Conservation (phyloP, 306 rosid genomes). For the Rosa chinensis region DNA sequence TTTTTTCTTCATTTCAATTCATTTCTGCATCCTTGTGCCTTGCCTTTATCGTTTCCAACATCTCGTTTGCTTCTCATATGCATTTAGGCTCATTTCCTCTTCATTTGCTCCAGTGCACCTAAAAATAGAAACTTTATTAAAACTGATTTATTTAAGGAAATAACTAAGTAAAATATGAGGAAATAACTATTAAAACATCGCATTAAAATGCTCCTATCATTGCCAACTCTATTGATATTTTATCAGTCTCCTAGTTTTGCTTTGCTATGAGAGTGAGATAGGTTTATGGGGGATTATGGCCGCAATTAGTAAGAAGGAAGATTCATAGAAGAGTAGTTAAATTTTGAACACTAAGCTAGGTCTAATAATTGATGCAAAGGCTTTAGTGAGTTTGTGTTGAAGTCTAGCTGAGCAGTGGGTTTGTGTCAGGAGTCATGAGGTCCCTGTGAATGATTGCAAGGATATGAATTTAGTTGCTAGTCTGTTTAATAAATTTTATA, state of each 20-base stretch:
- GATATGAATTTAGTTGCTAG: neutral
- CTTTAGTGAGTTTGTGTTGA: neutral
- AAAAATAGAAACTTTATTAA: no score
- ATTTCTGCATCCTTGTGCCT: no score
- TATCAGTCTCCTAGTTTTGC: neutral
- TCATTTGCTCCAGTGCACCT: no score
- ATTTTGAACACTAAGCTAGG: neutral
- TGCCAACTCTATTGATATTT: neutral
- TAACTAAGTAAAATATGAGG: no score
- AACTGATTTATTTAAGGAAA: no score
- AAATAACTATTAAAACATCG: no score
- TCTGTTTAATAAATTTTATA: no score
- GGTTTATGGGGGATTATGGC: neutral
- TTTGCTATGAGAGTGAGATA: neutral
- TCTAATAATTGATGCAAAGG: constrained; percentile 6
- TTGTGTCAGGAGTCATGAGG: neutral
- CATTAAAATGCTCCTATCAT: neutral
- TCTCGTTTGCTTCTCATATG: no score
- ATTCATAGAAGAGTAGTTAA: neutral
- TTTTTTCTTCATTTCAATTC: no score
- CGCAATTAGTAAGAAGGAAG: neutral
- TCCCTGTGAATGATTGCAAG: neutral
- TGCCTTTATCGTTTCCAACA: no score
- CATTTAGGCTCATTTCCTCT: no score
- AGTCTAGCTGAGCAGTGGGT: neutral